These are phyloP conservation scores for Cercospora sesami DNA, from an alignment of 2,329 filamentous ascomycete species.

Conservation along the genomic window DNA sequence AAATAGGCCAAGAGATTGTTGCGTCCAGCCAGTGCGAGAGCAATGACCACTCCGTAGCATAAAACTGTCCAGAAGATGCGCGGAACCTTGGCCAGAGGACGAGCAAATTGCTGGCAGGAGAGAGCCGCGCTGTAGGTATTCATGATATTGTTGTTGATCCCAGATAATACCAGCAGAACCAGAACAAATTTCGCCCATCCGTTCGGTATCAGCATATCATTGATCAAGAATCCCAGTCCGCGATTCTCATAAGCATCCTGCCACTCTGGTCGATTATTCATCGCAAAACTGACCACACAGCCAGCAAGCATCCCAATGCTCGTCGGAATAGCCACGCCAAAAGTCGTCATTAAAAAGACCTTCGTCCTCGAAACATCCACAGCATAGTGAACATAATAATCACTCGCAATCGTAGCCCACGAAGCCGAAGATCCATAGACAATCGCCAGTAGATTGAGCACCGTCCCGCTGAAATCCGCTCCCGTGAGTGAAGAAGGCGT, in stretches of 20 bases:
- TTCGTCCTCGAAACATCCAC: slow-evolving; percentile 42
- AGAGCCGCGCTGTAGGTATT: slow-evolving; percentile 48
- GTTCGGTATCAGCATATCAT: slow-evolving; percentile 47
- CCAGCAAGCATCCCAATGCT: slow-evolving; percentile 50
- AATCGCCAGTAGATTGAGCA: slow-evolving; percentile 38
- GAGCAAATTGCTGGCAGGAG: slow-evolving; percentile 50
- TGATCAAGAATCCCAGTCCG: slow-evolving; percentile 51
- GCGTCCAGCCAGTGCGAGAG: slow-evolving; percentile 47
- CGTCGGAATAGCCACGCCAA: slow-evolving; percentile 46
- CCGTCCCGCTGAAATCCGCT: slow-evolving; percentile 31
- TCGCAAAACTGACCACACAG: slow-evolving; percentile 38
- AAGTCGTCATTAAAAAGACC: slow-evolving; percentile 46
- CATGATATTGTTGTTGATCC: slow-evolving; percentile 45
- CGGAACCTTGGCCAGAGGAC: slow-evolving; percentile 53
- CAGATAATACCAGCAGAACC: slow-evolving; percentile 40
- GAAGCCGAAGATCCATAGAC: slow-evolving; percentile 44
- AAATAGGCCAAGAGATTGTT: slow-evolving; percentile 46
- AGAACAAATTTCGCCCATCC: slow-evolving; percentile 53
- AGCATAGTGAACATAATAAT: slow-evolving; percentile 49
- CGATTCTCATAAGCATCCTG: slow-evolving; percentile 44
- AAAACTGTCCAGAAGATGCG: slow-evolving; percentile 51
- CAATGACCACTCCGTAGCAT: slow-evolving; percentile 47
- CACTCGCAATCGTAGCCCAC: slow-evolving; percentile 46
- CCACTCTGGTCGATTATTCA: slow-evolving; percentile 46
- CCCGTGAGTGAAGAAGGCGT: slow-evolving; percentile 36